Base-by-base conservation (phyloP, 805 yeast species). In the Scheffersomyces lignosus region DNA sequence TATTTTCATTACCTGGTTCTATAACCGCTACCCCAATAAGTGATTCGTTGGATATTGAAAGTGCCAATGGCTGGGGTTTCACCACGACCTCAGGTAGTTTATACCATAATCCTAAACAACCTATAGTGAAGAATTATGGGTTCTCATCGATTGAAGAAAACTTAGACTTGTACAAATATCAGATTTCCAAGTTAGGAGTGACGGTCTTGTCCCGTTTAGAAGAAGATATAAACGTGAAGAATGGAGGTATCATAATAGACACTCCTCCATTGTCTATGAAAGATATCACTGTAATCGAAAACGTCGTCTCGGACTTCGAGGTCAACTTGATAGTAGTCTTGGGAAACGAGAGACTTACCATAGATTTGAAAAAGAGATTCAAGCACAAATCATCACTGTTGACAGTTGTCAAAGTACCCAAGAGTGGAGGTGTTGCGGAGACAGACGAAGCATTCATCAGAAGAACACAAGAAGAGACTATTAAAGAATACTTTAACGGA, bases 401-500 rank as follows among this genome's bases (percentile, higher is more conserved):
- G 26, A 56, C 60, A 4, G 61, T 83, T 14, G 51, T 90, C 12
- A 84, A 83, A 48, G 67, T 90, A 3, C 78, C 84, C 14, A 77
- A 76, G 43, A 77, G 88, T 29, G 83, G 84, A 31, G 96, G 96
- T 1, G 81, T 82, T 22, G 84, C 84, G 6, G 87, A 85, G 20
- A 71, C 77, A 18, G 91, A 84, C 41, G 91, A 82, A 36, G 67
- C 77, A 9, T 88, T 70, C 54, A 67, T 72, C 25, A 72, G 98
- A 52, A 77, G 81, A 25, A 36, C 75, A 15, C 98, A 91, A 58
- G 87, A 89, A 50, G 73, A 78, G 28, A 69, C 83, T 4, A 88
- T 91, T 36, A 80, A 80, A 54, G 95, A 90, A 53, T 93, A 93
- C 59, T 93, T 93, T 52, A 88, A 93, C 54, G 99, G 99, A 2